These are phyloP conservation scores for Haplographium delicatum DNA, from an alignment of 495 filamentous ascomycete genomes.

Conservation along the genomic window DNA sequence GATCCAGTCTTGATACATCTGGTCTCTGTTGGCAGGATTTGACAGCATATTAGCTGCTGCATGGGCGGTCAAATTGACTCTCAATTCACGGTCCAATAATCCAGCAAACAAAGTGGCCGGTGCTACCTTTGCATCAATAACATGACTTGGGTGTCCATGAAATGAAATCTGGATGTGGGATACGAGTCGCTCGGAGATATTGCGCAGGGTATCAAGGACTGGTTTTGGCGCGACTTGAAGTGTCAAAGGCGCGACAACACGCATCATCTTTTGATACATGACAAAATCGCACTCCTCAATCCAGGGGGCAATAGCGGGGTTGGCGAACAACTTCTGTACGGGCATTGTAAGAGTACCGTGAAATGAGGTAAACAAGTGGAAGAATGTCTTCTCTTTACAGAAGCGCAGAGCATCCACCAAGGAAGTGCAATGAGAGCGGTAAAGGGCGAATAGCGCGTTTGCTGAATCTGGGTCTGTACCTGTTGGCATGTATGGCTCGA, in stretches of 20 bases:
- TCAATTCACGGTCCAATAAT: slow-evolving; percentile 74
- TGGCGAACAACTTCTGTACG: slow-evolving; percentile 87
- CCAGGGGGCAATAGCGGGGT: slow-evolving; percentile 80
- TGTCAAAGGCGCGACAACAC: slow-evolving; percentile 75
- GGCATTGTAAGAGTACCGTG: slow-evolving; percentile 94
- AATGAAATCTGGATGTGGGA: slow-evolving; percentile 75
- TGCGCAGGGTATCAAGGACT: slow-evolving; percentile 77
- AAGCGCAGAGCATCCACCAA: slow-evolving; percentile 91
- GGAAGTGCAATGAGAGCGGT: slow-evolving; percentile 90
- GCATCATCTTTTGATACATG: slow-evolving; percentile 94
- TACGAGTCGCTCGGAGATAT: slow-evolving; percentile 74
- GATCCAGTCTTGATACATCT: slow-evolving; percentile 94
- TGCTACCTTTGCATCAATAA: slow-evolving; percentile 75
- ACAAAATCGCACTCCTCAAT: slow-evolving; percentile 91
- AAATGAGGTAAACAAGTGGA: slow-evolving; percentile 92
- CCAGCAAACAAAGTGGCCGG: slow-evolving; percentile 87
- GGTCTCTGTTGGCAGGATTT: slow-evolving; percentile 66
- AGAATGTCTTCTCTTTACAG: slow-evolving; percentile 91
- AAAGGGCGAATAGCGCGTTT: slow-evolving; percentile 74
- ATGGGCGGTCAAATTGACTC: slow-evolving; percentile 88
- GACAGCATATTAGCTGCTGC: slow-evolving; percentile 73
- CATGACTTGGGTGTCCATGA: slow-evolving; percentile 72
- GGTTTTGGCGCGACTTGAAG: slow-evolving; percentile 82
- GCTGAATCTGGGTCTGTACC: slow-evolving; percentile 79
- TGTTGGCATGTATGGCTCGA: slow-evolving; percentile 67